Conservation (phyloP, 768 basidiomycete species). For the Naganishia antarctica region DNA sequence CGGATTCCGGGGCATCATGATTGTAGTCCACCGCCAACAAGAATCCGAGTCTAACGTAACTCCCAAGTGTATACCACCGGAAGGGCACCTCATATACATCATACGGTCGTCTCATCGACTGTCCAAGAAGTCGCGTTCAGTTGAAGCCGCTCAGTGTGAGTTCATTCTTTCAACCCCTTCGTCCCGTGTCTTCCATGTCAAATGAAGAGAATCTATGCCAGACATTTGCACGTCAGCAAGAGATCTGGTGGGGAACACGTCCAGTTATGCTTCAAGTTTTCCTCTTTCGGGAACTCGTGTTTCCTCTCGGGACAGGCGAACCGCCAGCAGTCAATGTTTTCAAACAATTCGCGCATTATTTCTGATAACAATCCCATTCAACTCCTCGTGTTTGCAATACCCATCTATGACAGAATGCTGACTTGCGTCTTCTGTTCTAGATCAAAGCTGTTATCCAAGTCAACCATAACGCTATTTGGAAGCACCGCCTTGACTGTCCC, state of each 20-base stretch:
- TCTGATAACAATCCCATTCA: background rate
- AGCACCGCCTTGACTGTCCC: too few relatives aligned
- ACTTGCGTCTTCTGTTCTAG: too few relatives aligned
- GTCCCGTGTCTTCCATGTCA: background rate
- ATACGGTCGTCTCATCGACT: background rate
- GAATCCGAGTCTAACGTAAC: too few relatives aligned
- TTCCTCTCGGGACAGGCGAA: background rate
- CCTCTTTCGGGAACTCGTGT: slow-evolving; percentile 1
- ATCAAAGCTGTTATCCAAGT: too few relatives aligned
- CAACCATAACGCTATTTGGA: too few relatives aligned
- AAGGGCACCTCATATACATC: too few relatives aligned
- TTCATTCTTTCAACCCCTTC: background rate
- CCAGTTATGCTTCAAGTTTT: background rate
- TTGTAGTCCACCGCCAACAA: too few relatives aligned
- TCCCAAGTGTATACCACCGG: too few relatives aligned
- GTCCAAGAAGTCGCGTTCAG: background rate
- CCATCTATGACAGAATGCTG: too few relatives aligned
- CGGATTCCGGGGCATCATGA: too few relatives aligned
- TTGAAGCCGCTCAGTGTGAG: background rate
- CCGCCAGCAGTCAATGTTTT: slow-evolving; percentile 18
- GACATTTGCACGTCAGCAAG: slow-evolving; percentile 24
- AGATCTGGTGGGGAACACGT: slow-evolving; percentile 14
- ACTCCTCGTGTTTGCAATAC: background rate
- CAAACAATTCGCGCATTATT: slow-evolving; percentile 21
- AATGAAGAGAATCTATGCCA: slow-evolving; percentile 22